A percentile compares a stretch with the other conserved stretches of the same genome.
phyloP scores from a whole-genome alignment of 345 rosid genomes.

The Carallia pectinifolia region DNA sequence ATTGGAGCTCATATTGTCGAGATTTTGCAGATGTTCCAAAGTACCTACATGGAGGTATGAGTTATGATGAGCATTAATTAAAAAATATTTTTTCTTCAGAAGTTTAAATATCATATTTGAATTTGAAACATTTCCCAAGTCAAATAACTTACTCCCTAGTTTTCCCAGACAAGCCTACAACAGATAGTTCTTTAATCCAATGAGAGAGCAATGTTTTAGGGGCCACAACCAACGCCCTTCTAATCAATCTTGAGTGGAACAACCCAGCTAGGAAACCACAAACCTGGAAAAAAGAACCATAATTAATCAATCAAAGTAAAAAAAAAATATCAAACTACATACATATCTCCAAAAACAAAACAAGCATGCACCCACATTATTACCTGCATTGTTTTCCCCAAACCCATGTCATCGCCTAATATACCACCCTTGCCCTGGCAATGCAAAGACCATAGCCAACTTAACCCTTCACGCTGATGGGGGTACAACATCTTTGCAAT shows the following conservation, averaged over 20 bases:
- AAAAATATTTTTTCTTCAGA: not conserved
- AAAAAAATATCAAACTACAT: not conserved
- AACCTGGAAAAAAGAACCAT: slow-evolving; percentile 48
- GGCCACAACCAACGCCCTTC: slow-evolving; percentile 80
- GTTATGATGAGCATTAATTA: not conserved
- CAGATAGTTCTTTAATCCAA: slow-evolving; percentile 90
- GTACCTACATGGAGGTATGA: slow-evolving; percentile 47
- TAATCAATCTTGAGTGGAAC: slow-evolving; percentile 73
- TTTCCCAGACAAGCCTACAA: slow-evolving; percentile 77
- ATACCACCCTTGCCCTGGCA: slow-evolving; percentile 92
- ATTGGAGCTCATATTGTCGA: slow-evolving; percentile 85
- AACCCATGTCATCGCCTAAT: slow-evolving; percentile 97
- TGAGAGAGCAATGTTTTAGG: slow-evolving; percentile 93
- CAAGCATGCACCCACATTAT: slow-evolving; percentile 2
- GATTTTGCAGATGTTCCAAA: slow-evolving; percentile 68
- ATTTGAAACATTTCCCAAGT: slow-evolving; percentile 7
- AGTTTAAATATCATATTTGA: slow-evolving; percentile 6
- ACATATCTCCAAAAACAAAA: not conserved
- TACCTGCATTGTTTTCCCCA: slow-evolving; percentile 99
- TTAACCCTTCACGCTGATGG: slow-evolving; percentile 87
- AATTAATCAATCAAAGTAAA: not conserved
- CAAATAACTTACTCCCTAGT: slow-evolving; percentile 70
- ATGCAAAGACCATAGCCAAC: slow-evolving; percentile 95
- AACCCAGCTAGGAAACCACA: slow-evolving; percentile 94
- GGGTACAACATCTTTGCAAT: slow-evolving; percentile 69